Evolutionary conservation across 192 early-diverging fungal species (phyloP).

Genomic region (Coemansia sp.): DNA sequence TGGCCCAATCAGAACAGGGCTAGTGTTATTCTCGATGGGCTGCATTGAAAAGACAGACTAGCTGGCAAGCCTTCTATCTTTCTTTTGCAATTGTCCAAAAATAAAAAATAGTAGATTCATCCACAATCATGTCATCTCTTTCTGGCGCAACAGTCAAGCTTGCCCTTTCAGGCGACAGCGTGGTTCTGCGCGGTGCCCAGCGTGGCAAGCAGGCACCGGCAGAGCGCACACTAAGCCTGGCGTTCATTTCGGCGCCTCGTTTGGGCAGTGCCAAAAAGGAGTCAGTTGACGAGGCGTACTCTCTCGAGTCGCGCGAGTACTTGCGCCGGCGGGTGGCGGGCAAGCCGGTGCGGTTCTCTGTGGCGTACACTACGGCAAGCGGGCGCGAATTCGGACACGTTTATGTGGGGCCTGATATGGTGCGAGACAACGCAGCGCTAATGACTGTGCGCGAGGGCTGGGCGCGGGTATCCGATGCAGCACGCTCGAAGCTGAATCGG

Average conservation of each 20-base stretch:
- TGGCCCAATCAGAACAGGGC: constrained; percentile 11
- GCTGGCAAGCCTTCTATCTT: not conserved
- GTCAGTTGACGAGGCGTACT: constrained; percentile 82
- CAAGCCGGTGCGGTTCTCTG: constrained; percentile 79
- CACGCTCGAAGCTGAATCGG: constrained; percentile 39
- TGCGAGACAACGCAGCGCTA: constrained; percentile 69
- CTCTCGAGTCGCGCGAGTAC: constrained; percentile 86
- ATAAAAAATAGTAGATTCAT: not conserved
- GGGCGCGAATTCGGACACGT: constrained; percentile 67
- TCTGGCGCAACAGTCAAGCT: constrained; percentile 79
- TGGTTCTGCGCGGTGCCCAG: constrained; percentile 83
- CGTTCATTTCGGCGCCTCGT: constrained; percentile 79
- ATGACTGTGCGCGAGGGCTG: constrained; percentile 79
- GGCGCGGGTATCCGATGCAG: constrained; percentile 72
- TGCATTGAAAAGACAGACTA: not conserved
- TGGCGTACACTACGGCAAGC: constrained; percentile 55
- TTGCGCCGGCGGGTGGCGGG: constrained; percentile 83
- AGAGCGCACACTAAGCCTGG: constrained; percentile 79
- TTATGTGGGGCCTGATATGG: constrained; percentile 48
- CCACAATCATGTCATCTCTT: constrained; percentile 8
- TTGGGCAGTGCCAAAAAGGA: constrained; percentile 73
- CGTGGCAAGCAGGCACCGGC: constrained; percentile 76
- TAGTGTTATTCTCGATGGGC: too few relatives aligned
- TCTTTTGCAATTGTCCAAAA: not conserved
- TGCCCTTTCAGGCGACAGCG: constrained; percentile 88